Percentiles rank a stretch among this genome's conserved stretches.
Conservation (phyloP, 2,329 filamentous ascomycete genomes). For the Epichloe amarillans region DNA sequence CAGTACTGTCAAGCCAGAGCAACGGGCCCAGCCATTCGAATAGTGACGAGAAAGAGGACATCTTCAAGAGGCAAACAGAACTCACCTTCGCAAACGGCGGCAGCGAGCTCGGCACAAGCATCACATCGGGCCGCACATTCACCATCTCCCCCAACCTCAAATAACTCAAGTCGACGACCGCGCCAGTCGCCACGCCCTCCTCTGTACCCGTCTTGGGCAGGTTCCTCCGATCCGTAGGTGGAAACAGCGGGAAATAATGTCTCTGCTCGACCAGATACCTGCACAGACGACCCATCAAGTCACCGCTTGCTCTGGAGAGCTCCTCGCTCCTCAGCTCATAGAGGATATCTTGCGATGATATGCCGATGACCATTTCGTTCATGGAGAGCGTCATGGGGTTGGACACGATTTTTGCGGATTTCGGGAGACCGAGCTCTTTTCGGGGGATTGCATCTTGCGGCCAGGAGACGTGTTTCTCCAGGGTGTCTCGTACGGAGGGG, state of each 20-base stretch:
- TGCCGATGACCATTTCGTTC: slow-evolving; percentile 73
- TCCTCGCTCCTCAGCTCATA: slow-evolving; percentile 72
- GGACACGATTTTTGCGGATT: slow-evolving; percentile 60
- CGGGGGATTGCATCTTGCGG: slow-evolving; percentile 49
- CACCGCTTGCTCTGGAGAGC: slow-evolving; percentile 25
- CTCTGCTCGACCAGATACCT: slow-evolving; percentile 76
- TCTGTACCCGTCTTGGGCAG: slow-evolving; percentile 51
- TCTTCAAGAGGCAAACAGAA: not conserved
- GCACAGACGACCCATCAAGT: slow-evolving; percentile 57
- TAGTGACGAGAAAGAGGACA: not conserved
- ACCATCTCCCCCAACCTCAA: slow-evolving; percentile 80
- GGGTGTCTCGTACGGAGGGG: slow-evolving; percentile 70
- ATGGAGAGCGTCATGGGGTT: slow-evolving; percentile 84
- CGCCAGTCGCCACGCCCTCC: slow-evolving; percentile 51
- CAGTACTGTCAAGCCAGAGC: not conserved
- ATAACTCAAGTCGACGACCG: slow-evolving; percentile 72
- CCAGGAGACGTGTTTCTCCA: slow-evolving; percentile 78
- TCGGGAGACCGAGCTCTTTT: slow-evolving; percentile 67
- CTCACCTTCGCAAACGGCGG: slow-evolving; percentile 79
- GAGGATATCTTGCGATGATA: slow-evolving; percentile 73
- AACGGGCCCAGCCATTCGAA: not conserved
- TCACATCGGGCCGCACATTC: slow-evolving; percentile 69
- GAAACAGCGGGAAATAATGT: slow-evolving; percentile 83
- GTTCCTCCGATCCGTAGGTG: slow-evolving; percentile 55
- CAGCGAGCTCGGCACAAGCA: slow-evolving; percentile 70